Base-by-base conservation (phyloP, 2,329 filamentous ascomycete genomes). In the Alternaria arborescens region DNA sequence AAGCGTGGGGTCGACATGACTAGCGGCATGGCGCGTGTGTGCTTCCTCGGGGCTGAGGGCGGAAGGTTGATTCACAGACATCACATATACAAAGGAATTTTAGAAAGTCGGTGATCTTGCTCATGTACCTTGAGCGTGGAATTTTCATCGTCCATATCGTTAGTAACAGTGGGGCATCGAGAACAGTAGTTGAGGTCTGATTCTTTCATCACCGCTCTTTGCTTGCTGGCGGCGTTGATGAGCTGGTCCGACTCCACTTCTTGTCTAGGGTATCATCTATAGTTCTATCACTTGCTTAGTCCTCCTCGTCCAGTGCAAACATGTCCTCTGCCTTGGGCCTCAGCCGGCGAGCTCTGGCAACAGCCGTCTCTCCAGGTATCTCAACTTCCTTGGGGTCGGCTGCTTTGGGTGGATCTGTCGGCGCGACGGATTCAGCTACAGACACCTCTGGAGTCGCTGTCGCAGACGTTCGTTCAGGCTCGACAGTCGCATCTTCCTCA, bases 261-360 rank as follows among this genome's bases (percentile, higher is more conserved):
- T 12, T 5, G 24, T 50, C 46, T 34, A 42, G 52, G 61, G 47
- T 61, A 64, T 64, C 59, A 56, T 53, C 30, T 22, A 18, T 43
- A 16, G 5, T 14, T 8, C 16, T n/a, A 14, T 52, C 20, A 16
- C 8, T 40, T 4, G 5, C 3, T 28, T 28, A 22, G 28, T 40
- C 52, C 16, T 53, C 55, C 24, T 69, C 71, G 22, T 77, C 74
- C 11, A 72, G 71, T 12, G 69, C 76, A 68, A 80, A 80, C 77
- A 80, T 79, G 58, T 80, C 78, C 59, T 78, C 76, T 6, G 78
- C 77, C 50, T 68, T 76, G 7, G 78, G 77, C 43, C 78, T 67
- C 16, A 73, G 60, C 16, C 75, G 64, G 6, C 73, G 69, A 62
- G 77, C 76, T 44, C 76, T 71, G 32, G 77, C 76, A 11, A 76